Evolutionary conservation across 352 stramenopile genomes (phyloP).

Genomic region (Pythium grandisporangium): DNA sequence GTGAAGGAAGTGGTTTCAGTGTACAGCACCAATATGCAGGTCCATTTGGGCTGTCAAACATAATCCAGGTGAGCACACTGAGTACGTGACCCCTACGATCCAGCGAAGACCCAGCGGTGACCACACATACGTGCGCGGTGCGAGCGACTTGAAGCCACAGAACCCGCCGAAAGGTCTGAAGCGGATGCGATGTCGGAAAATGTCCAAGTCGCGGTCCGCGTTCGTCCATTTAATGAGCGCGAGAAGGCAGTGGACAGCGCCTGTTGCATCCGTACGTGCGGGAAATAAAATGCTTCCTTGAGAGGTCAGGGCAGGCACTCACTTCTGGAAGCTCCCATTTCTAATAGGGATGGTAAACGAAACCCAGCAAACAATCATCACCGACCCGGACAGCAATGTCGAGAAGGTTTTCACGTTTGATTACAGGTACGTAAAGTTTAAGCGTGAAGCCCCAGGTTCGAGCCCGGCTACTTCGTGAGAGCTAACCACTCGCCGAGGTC

Average conservation of each 20-base stretch:
- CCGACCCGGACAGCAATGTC: conserved; percentile 56
- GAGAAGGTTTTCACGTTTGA: conserved; percentile 86
- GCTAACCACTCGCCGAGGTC: not conserved
- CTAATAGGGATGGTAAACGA: conserved; percentile 68
- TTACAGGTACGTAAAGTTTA: conserved; percentile 60
- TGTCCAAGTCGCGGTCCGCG: conserved; percentile 74
- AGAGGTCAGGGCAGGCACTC: no score
- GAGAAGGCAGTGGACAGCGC: conserved; percentile 67
- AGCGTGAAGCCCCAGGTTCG: not conserved
- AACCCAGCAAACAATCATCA: conserved; percentile 79
- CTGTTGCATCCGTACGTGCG: conserved; percentile 49
- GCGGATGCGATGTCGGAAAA: conserved; percentile 78
- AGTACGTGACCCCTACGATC: no score
- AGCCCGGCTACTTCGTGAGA: not conserved
- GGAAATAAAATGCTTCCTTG: no score
- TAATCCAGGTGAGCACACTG: no score
- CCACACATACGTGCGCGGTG: no score
- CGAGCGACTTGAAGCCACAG: no score
- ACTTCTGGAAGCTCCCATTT: no score
- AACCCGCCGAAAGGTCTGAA: no score
- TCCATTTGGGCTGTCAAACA: no score
- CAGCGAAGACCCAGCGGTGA: not conserved
- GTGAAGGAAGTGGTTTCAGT: no score
- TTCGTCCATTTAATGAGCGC: conserved; percentile 77
- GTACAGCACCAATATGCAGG: no score